These are phyloP conservation scores for Penicillium sp. DNA, from an alignment of 2,329 filamentous ascomycete species.

Conservation along the genomic window DNA sequence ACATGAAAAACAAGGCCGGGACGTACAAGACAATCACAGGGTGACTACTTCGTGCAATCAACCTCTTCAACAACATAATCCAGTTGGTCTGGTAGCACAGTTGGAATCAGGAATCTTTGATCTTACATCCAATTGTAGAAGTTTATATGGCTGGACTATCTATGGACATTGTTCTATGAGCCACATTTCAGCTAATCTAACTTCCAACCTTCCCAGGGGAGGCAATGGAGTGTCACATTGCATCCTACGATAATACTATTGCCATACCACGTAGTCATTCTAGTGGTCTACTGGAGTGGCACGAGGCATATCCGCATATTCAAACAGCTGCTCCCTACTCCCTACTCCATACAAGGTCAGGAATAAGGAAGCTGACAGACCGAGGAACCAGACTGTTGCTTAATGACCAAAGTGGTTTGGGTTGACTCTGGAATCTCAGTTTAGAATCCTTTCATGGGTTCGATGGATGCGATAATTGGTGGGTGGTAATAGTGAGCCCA, in stretches of 20 bases:
- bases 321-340: neutral
- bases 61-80: neutral
- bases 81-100: neutral
- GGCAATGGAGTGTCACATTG: neutral
- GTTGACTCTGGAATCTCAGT: neutral
- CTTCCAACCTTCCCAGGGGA: neutral
- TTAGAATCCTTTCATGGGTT: neutral
- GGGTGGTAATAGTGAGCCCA: neutral
- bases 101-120: neutral
- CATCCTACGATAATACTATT: neutral
- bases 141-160: neutral
- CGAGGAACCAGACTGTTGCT: neutral
- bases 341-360: neutral
- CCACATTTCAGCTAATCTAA: neutral
- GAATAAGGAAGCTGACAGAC: neutral
- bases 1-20: neutral
- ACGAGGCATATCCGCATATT: neutral
- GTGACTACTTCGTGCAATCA: neutral
- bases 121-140: neutral
- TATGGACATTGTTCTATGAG: neutral
- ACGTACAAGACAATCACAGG: neutral
- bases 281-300: neutral
- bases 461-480: neutral
- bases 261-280: no score
- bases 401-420: neutral